A percentile compares a stretch with the other conserved stretches of the same genome.
Conservation (phyloP, 306 rosid genomes). For the Pyrus bretschneideri region DNA sequence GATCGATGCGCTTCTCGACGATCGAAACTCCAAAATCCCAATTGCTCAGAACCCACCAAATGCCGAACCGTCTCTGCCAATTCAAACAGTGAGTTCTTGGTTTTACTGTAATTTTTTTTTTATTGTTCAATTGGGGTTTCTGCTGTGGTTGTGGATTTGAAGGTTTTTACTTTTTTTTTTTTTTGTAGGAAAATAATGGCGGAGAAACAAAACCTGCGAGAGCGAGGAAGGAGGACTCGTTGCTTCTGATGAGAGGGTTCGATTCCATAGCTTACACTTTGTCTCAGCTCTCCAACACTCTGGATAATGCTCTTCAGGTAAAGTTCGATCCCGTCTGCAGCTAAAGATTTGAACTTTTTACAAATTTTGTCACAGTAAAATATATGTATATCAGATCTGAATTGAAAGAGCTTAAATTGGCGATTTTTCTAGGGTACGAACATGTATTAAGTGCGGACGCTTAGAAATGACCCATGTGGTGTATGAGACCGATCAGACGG, state of each 20-base stretch:
- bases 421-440: not conserved
- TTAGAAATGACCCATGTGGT: too few species aligned
- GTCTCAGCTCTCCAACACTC: constrained; percentile 62
- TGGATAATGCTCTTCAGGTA: constrained; percentile 85
- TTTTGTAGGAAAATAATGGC: constrained; percentile 18
- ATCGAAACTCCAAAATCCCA: constrained; percentile 18
- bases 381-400: not conserved
- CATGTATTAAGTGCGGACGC: not conserved
- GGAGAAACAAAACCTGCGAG: constrained; percentile 25
- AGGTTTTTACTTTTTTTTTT: not conserved
- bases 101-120: not conserved
- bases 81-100: constrained; percentile 23
- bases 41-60: not conserved
- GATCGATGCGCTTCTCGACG: constrained; percentile 41
- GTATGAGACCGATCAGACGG: not conserved
- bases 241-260: constrained; percentile 80
- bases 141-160: not conserved
- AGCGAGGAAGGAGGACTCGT: constrained; percentile 54
- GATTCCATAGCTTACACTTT: constrained; percentile 72
- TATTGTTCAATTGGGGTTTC: not conserved
- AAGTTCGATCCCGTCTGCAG: not conserved
- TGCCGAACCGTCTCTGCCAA: constrained; percentile 9
- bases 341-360: not conserved
- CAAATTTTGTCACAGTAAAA: not conserved
- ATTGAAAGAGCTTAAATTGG: not conserved